A percentile compares a stretch with the other conserved stretches of the same genome.
These are phyloP conservation scores for Phialophora chinensis DNA, from an alignment of 2,329 filamentous ascomycete species.

Conservation along the genomic window DNA sequence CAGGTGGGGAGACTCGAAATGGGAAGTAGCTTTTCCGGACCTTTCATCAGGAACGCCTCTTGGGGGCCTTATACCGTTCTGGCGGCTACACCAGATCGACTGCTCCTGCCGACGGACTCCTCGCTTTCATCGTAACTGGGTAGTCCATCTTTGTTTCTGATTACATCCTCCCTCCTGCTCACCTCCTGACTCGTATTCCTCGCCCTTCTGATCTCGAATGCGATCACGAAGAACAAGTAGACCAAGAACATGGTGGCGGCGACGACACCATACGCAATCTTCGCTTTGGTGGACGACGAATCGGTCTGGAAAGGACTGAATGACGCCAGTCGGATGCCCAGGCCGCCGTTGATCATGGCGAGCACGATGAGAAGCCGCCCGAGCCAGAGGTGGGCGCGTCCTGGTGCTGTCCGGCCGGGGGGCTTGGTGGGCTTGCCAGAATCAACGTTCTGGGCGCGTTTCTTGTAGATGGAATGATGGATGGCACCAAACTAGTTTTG, in stretches of 20 bases:
- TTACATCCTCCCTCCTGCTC: constrained; percentile 21
- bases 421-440: constrained; percentile 29
- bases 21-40: not conserved
- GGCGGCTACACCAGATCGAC: not conserved
- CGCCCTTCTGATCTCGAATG: constrained; percentile 34
- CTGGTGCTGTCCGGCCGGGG: constrained; percentile 34
- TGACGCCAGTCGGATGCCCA: constrained; percentile 58
- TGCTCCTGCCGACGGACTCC: constrained; percentile 25
- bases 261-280: constrained; percentile 58
- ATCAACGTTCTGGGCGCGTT: constrained; percentile 23
- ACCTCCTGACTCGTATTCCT: constrained; percentile 19
- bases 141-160: constrained; percentile 25
- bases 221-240: constrained; percentile 46
- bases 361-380: constrained; percentile 58
- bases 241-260: constrained; percentile 55
- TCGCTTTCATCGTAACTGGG: constrained; percentile 36
- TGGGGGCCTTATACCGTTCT: not conserved
- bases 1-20: not conserved
- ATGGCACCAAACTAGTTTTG: constrained; percentile 37
- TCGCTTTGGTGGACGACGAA: constrained; percentile 43
- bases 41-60: not conserved
- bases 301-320: constrained; percentile 43
- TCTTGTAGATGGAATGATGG: constrained; percentile 42
- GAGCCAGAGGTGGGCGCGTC: constrained; percentile 59
- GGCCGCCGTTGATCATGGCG: constrained; percentile 63